Conservation (phyloP, 2,329 filamentous ascomycete species). For the Trichophyton verrucosum region DNA sequence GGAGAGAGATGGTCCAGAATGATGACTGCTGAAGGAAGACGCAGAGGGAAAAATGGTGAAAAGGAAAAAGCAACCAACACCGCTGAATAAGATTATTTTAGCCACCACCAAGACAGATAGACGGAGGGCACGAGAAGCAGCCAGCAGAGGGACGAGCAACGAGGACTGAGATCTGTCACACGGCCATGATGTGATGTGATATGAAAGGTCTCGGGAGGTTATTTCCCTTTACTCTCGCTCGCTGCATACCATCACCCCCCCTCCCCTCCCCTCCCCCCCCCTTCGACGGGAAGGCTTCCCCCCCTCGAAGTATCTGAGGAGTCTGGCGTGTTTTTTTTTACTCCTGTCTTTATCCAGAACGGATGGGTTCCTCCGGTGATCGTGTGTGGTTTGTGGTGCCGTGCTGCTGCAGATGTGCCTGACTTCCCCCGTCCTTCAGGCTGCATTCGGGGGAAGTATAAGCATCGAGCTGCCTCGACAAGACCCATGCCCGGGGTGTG, state of each 20-base stretch:
- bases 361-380: not conserved
- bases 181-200: constrained; percentile 1
- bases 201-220: not conserved
- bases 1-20: not conserved
- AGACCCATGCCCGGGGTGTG: too few relatives aligned
- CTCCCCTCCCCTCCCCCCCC: too few relatives aligned
- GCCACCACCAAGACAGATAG: not conserved
- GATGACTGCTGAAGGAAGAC: not conserved
- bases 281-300: too few relatives aligned
- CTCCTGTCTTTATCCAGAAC: not conserved
- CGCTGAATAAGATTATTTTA: not conserved
- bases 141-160: not conserved
- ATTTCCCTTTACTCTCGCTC: not conserved
- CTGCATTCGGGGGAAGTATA: not conserved
- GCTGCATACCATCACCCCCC: too few relatives aligned
- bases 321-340: not conserved
- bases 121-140: not conserved
- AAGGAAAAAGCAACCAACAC: not conserved
- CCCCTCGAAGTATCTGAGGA: not conserved
- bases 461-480: not conserved
- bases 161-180: constrained; percentile 2
- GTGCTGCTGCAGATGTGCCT: not conserved
- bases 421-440: constrained; percentile 1
- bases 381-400: not conserved
- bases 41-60: not conserved